Conservation (phyloP, 345 rosid species). For the Corchorus capsularis region DNA sequence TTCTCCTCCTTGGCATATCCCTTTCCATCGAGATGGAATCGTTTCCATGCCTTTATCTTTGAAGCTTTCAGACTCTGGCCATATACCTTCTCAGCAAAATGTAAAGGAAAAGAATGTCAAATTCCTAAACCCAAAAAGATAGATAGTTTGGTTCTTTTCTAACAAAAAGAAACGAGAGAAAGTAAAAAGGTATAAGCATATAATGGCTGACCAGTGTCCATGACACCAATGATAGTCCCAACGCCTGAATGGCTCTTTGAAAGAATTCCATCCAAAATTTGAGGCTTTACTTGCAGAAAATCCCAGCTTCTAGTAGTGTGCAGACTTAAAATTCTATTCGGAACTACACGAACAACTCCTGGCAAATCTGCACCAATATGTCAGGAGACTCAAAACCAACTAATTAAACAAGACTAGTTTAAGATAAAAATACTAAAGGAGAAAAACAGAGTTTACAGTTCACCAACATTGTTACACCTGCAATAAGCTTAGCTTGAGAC, state of each 20-base stretch:
- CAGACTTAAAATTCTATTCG: conserved; percentile 40
- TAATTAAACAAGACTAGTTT: conserved; percentile 2
- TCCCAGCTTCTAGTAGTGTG: conserved; percentile 68
- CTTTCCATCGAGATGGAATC: conserved; percentile 57
- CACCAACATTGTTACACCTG: conserved; percentile 53
- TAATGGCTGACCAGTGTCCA: conserved; percentile 48
- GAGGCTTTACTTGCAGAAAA: conserved; percentile 45
- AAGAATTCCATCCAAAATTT: conserved; percentile 37
- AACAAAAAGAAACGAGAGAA: background rate
- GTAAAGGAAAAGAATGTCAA: background rate
- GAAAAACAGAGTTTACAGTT: conserved; percentile 30
- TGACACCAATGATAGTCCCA: conserved; percentile 53
- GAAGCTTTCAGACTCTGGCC: conserved; percentile 69
- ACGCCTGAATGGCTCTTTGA: conserved; percentile 40
- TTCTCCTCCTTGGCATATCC: conserved; percentile 58
- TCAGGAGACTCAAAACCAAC: conserved; percentile 7
- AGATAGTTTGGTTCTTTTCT: conserved; percentile 1
- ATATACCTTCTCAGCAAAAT: conserved; percentile 44
- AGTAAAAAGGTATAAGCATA: background rate
- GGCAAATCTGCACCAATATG: conserved; percentile 38
- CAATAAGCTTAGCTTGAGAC: conserved; percentile 52
- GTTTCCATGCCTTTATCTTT: conserved; percentile 45
- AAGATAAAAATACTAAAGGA: conserved; percentile 1
- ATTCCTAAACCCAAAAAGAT: background rate
- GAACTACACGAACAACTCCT: conserved; percentile 43